Conservation (phyloP, 2,329 filamentous ascomycete species). For the Colletotrichum sp. region DNA sequence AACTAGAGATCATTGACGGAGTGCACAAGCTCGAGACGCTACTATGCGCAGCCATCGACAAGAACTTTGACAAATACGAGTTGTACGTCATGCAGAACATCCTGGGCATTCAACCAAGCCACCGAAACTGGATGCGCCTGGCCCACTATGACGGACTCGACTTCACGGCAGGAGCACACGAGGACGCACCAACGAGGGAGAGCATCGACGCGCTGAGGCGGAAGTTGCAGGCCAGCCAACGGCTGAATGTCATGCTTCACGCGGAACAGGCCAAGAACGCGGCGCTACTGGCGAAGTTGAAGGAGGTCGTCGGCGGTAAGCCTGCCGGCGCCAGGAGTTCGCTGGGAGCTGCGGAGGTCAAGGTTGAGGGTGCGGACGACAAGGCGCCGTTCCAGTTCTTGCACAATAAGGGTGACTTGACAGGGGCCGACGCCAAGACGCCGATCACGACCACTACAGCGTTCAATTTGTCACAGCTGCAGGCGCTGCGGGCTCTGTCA, state of each 20-base stretch:
- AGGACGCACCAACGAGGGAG: constrained; percentile 58
- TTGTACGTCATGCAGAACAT: constrained; percentile 91
- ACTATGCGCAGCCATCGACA: constrained; percentile 80
- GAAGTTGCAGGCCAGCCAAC: constrained; percentile 79
- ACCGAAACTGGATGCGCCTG: constrained; percentile 80
- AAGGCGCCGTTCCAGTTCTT: constrained; percentile 61
- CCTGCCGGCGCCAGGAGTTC: constrained; percentile 24
- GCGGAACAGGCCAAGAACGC: constrained; percentile 77
- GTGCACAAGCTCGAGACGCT: constrained; percentile 85
- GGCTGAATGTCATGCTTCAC: constrained; percentile 72
- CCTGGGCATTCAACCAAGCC: constrained; percentile 70
- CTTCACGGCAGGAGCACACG: constrained; percentile 34
- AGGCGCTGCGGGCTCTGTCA: constrained; percentile 74
- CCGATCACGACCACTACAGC: constrained; percentile 74
- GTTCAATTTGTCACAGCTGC: constrained; percentile 84
- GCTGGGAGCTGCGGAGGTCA: constrained; percentile 19
- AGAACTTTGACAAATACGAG: constrained; percentile 85
- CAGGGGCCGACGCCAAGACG: constrained; percentile 53
- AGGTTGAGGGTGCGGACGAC: constrained; percentile 25
- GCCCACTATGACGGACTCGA: constrained; percentile 80
- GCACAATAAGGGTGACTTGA: constrained; percentile 55
- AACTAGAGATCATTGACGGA: constrained; percentile 83
- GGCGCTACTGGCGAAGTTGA: constrained; percentile 69
- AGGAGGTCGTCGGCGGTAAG: constrained; percentile 42
- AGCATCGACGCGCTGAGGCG: constrained; percentile 74